A percentile compares a stretch with the other conserved stretches of the same genome.
phyloP scores from a whole-genome alignment of 2,329 filamentous ascomycete species.

The Pezicula radicicola region DNA sequence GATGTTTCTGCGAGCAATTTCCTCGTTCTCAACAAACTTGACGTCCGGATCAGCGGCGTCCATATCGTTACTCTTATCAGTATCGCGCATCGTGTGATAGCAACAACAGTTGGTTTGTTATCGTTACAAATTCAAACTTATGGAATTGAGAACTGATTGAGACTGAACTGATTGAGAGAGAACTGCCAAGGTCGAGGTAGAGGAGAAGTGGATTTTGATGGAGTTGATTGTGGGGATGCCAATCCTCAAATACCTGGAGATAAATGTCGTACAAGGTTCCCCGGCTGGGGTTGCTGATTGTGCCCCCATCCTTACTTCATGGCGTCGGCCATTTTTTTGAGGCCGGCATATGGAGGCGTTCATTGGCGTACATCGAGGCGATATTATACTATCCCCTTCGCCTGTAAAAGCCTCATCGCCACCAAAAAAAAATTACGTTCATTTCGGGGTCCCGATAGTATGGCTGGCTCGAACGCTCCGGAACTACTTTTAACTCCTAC shows the following conservation, averaged over 20 bases:
- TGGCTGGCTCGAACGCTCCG: no score
- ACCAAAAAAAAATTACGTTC: no score
- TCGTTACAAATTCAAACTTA: neutral
- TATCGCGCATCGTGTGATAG: neutral
- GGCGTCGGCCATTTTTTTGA: no score
- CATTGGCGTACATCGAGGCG: no score
- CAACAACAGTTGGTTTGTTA: neutral
- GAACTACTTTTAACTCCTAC: no score
- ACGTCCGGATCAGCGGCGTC: slow-evolving; percentile 4
- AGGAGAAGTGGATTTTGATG: no score
- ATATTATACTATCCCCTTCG: no score
- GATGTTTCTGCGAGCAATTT: neutral
- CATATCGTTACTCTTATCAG: slow-evolving; percentile 6
- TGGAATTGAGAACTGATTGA: neutral
- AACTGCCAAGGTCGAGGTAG: neutral
- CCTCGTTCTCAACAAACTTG: slow-evolving; percentile 7
- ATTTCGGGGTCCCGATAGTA: no score
- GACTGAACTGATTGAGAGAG: no score
- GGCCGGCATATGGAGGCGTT: no score
- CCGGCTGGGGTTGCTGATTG: neutral
- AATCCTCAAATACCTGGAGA: neutral
- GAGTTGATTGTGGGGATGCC: neutral
- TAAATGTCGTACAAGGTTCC: neutral
- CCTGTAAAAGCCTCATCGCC: no score
- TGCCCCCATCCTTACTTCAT: no score